These are phyloP conservation scores for Chimonanthus salicifolius DNA, from an alignment of 164 flowering plant species.

Conservation along the genomic window DNA sequence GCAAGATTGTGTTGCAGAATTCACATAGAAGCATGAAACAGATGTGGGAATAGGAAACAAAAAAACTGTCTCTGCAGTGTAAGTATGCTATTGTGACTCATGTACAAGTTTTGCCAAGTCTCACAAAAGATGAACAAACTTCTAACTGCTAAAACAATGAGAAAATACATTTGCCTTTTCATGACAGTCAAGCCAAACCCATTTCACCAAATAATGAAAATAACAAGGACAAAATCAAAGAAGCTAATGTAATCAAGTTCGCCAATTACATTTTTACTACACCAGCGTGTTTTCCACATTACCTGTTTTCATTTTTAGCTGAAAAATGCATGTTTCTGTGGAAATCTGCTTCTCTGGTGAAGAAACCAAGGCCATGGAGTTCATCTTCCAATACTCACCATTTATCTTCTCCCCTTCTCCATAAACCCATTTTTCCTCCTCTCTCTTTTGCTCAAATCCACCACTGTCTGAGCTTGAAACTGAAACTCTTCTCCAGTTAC, in stretches of 20 bases:
- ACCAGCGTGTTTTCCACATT: constrained; percentile 16
- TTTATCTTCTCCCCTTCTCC: constrained; percentile 33
- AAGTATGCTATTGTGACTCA: too few species aligned
- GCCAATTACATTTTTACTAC: constrained; percentile 4
- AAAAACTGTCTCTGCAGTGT: too few species aligned
- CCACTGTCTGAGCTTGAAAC: constrained; percentile 51
- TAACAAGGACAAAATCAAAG: constrained; percentile 1
- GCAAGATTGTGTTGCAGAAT: too few species aligned
- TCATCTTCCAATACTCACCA: constrained; percentile 48
- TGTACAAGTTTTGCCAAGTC: too few species aligned
- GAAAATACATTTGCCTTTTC: neutral
- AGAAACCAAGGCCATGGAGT: constrained; percentile 27
- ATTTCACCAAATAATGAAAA: constrained; percentile 3
- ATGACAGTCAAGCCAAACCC: neutral
- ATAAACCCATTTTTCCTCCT: constrained; percentile 41
- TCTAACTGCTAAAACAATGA: too few species aligned
- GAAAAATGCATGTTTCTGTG: constrained; percentile 30
- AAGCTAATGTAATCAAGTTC: neutral
- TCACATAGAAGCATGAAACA: too few species aligned
- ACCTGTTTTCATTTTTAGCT: constrained; percentile 25
- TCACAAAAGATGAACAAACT: too few species aligned
- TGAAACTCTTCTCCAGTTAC: constrained; percentile 60
- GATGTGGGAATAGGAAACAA: too few species aligned
- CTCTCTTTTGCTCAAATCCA: constrained; percentile 32
- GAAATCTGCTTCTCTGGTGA: constrained; percentile 25